A percentile compares a stretch with the other conserved stretches of the same genome.
Conservation (phyloP, 257 asterid species). For the Galeopsis tetrahit region DNA sequence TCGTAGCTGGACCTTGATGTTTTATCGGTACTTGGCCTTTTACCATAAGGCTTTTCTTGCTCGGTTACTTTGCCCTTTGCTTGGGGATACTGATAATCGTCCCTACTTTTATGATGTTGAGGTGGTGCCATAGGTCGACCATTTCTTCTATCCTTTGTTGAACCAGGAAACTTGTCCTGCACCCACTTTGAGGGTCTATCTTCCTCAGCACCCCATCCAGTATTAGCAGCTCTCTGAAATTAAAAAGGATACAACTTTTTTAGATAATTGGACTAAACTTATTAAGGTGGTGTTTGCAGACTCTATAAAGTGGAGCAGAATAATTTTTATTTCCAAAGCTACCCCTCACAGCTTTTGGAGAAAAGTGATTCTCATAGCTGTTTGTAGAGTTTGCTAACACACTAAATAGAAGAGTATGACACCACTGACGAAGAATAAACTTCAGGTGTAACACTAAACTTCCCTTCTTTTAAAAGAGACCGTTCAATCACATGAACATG, state of each 20-base stretch:
- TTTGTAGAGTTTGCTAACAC: no score
- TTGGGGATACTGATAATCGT: slow-evolving; percentile 38
- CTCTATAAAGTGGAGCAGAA: no score
- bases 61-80: slow-evolving; percentile 29
- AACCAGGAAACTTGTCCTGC: slow-evolving; percentile 54
- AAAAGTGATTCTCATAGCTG: no score
- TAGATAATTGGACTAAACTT: neutral
- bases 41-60: slow-evolving; percentile 35
- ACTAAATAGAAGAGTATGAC: neutral
- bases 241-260: neutral
- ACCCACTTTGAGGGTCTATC: slow-evolving; percentile 62
- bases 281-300: no score
- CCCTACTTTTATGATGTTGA: slow-evolving; percentile 36
- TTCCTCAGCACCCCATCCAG: slow-evolving; percentile 97
- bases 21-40: slow-evolving; percentile 42
- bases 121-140: slow-evolving; percentile 37
- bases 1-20: slow-evolving; percentile 44
- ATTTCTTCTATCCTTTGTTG: slow-evolving; percentile 45
- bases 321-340: no score
- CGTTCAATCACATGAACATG: neutral
- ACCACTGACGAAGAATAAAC: neutral
- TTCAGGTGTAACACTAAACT: neutral
- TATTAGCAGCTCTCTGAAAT: slow-evolving; percentile 89
- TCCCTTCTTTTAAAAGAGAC: neutral
- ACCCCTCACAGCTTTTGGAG: no score